A percentile compares a stretch with the other conserved stretches of the same genome.
Evolutionary conservation across 2,329 filamentous ascomycete species (phyloP).

Genomic region (Cephalotrichum gorgonifer): DNA sequence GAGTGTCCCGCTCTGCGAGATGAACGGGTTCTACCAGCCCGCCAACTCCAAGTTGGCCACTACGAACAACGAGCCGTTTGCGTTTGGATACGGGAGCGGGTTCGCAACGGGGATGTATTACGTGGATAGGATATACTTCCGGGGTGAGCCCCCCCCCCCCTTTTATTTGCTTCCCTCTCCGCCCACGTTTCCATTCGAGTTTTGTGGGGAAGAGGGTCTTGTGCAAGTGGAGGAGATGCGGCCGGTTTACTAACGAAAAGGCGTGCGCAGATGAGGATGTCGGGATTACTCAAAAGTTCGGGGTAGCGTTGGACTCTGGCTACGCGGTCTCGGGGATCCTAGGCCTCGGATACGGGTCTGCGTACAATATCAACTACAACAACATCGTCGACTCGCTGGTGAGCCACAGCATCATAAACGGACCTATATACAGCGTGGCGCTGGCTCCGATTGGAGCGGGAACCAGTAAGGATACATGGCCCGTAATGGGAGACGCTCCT

Average conservation of each 20-base stretch:
- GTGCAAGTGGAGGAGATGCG: not conserved
- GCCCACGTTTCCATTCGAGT: no score
- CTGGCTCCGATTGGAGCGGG: slow-evolving; percentile 21
- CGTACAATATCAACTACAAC: slow-evolving; percentile 22
- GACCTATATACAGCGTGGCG: slow-evolving; percentile 24
- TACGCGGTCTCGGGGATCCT: slow-evolving; percentile 25
- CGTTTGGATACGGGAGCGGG: slow-evolving; percentile 3
- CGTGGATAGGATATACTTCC: slow-evolving; percentile 4
- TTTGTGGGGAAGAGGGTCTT: not conserved
- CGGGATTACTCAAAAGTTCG: slow-evolving; percentile 15
- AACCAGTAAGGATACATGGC: slow-evolving; percentile 14
- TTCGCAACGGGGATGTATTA: slow-evolving; percentile 2
- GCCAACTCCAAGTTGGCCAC: not conserved
- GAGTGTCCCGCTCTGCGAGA: not conserved
- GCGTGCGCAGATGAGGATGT: slow-evolving; percentile 1
- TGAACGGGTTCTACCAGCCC: slow-evolving; percentile 4
- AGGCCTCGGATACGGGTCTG: slow-evolving; percentile 23
- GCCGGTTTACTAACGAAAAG: not conserved
- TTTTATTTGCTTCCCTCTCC: not conserved
- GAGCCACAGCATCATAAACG: slow-evolving; percentile 18
- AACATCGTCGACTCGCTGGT: slow-evolving; percentile 23
- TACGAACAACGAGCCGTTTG: not conserved
- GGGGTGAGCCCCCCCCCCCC: not conserved
- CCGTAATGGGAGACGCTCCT: not conserved
- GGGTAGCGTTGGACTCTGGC: slow-evolving; percentile 22